Conservation (phyloP, 371 early-diverging fungal genomes). For the Rhizopus sp. region DNA sequence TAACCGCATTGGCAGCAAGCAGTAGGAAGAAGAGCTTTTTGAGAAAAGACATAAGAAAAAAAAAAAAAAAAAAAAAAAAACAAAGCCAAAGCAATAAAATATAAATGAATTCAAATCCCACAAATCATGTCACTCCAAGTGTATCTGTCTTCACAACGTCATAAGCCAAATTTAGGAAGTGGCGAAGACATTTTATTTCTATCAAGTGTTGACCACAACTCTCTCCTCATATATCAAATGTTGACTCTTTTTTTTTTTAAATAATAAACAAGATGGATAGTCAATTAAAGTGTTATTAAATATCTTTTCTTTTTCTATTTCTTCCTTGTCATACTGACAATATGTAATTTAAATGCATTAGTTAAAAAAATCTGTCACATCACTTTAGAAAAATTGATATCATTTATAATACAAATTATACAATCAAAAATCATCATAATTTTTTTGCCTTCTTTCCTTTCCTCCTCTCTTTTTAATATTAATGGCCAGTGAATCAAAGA, state of each 20-base stretch:
- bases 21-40: constrained; percentile 45
- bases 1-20: constrained; percentile 34
- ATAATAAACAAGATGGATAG: too few relatives aligned
- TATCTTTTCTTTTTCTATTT: constrained; percentile 2
- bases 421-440: constrained; percentile 7
- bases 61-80: constrained; percentile 6
- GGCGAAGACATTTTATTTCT: too few relatives aligned
- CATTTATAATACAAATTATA: constrained; percentile 15
- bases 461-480: not conserved
- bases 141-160: not conserved
- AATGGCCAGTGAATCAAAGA: not conserved
- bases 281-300: too few relatives aligned
- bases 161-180: too few relatives aligned
- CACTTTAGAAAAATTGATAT: not conserved
- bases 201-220: too few relatives aligned
- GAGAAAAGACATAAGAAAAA: constrained; percentile 26
- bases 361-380: not conserved
- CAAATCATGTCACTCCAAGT: constrained; percentile 18
- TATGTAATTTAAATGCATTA: not conserved
- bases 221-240: too few relatives aligned
- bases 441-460: not conserved
- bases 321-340: not conserved
- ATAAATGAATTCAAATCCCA: not conserved
- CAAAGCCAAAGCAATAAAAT: not conserved
- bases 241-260: constrained; percentile 1